Base-by-base conservation (phyloP, 495 filamentous ascomycete species). In the Evernia prunastri region DNA sequence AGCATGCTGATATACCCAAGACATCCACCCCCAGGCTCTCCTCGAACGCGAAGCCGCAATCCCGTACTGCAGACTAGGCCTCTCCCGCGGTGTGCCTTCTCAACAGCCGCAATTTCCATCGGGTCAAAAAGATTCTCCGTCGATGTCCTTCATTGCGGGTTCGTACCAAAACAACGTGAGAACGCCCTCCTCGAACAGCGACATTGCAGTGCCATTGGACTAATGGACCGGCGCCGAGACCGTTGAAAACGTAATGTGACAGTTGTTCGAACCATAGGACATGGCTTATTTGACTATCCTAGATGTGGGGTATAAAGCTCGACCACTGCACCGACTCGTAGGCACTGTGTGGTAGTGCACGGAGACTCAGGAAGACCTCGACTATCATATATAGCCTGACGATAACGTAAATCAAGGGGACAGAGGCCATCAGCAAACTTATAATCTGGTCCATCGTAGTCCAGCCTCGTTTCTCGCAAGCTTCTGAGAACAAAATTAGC, bases 301-400 rank as follows among this genome's bases (percentile, higher is more conserved):
- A 74, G 59, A 70, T 60, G 60, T 70, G 66, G 20, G 66, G 69
- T 29, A 68, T 6, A 45, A 69, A 64, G 58, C 39, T 66, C 23
- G 61, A 59, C 68, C 68, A 69, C 3, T 66, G 40, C 13, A 67
- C 59, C 9, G 42, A 31, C 17, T 58, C 51, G 61, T 51, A 69
- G 15, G 61, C 61, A 47, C 49, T 53, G 10, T 11, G 25, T 2
- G 59, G 67, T 36, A 58, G 27, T 18, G 59, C 43, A 10, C 68
- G 27, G 15, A 70, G 56, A 13, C 59, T 59, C 17, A 60, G n/a
- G 57, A 70, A 65, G 23, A 66, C 60, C 36, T 67, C 65, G 27
- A 65, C 54, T 35, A 67, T 54, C 58, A 70, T 51, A 25, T 58
- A 67, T 29, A 59, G 9, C n/a, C 68, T 43, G 33, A 60, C 61